Evolutionary conservation across 768 basidiomycete species (phyloP).

Genomic region (Phlebiopsis gigantea): DNA sequence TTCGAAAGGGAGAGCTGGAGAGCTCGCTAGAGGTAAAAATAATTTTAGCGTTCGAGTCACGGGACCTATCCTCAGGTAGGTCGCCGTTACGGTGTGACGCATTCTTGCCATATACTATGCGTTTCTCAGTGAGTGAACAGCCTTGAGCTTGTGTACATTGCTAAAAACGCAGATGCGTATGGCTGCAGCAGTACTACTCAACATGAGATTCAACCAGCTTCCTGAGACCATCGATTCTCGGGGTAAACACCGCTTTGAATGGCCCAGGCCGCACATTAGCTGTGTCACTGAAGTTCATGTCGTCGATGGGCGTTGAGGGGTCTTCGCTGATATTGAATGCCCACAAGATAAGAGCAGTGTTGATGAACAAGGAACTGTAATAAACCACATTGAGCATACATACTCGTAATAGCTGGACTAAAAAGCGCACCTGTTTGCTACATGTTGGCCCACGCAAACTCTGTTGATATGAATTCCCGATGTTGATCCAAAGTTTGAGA

Average conservation of each 20-base stretch:
- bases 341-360: conserved; percentile 59
- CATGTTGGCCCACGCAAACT: conserved; percentile 63
- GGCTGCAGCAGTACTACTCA: too few relatives aligned
- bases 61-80: too few relatives aligned
- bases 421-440: conserved; percentile 31
- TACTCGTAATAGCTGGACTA: not conserved
- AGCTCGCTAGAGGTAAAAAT: too few relatives aligned
- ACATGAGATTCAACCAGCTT: conserved; percentile 2
- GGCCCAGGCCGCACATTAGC: conserved; percentile 61
- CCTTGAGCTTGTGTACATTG: too few relatives aligned
- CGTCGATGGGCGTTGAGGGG: conserved; percentile 51
- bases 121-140: too few relatives aligned
- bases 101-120: too few relatives aligned
- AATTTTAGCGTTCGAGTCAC: too few relatives aligned
- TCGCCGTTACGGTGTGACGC: too few relatives aligned
- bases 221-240: conserved; percentile 28
- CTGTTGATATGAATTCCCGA: conserved; percentile 23
- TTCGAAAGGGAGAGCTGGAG: too few relatives aligned
- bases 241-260: conserved; percentile 54
- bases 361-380: conserved; percentile 55
- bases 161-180: too few relatives aligned
- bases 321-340: conserved; percentile 55
- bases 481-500: not conserved
- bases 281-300: conserved; percentile 55
- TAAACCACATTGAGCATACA: not conserved